Evolutionary conservation across 2,329 filamentous ascomycete species (phyloP).

Genomic region (Fusarium marasasianum): DNA sequence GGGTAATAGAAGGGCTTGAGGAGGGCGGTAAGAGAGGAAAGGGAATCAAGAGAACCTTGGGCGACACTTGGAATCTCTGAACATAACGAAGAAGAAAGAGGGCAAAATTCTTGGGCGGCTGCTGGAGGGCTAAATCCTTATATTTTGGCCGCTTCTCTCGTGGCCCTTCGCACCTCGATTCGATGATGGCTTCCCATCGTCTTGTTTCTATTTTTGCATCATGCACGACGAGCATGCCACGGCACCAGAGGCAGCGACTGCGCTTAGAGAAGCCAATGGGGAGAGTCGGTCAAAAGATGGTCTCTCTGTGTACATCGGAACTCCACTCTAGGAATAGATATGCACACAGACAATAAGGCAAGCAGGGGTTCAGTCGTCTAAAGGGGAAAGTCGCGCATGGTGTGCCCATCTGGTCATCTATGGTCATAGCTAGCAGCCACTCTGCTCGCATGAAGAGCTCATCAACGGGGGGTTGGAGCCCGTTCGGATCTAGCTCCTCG

Average conservation of each 20-base stretch:
- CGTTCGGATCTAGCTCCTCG: slow-evolving; percentile 37
- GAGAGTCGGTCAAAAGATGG: slow-evolving; percentile 41
- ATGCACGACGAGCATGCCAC: slow-evolving; percentile 41
- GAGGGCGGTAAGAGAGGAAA: slow-evolving; percentile 48
- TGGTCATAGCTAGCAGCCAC: slow-evolving; percentile 38
- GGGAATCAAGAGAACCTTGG: slow-evolving; percentile 53
- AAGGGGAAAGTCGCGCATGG: slow-evolving; percentile 46
- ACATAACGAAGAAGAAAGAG: slow-evolving; percentile 52
- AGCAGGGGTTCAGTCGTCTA: slow-evolving; percentile 33
- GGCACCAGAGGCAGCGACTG: slow-evolving; percentile 48
- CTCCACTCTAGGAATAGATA: slow-evolving; percentile 46
- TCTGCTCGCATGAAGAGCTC: slow-evolving; percentile 37
- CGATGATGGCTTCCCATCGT: slow-evolving; percentile 39
- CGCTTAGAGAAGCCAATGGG: slow-evolving; percentile 61
- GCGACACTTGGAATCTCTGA: slow-evolving; percentile 62
- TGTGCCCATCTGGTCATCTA: slow-evolving; percentile 41
- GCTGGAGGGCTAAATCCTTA: slow-evolving; percentile 65
- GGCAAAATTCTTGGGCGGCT: slow-evolving; percentile 52
- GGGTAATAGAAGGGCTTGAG: slow-evolving; percentile 46
- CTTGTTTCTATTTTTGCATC: slow-evolving; percentile 53
- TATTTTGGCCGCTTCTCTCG: slow-evolving; percentile 61
- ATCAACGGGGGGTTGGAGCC: slow-evolving; percentile 30
- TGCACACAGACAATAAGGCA: slow-evolving; percentile 37
- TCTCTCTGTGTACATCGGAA: slow-evolving; percentile 35
- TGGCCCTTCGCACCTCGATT: slow-evolving; percentile 48